Evolutionary conservation across 441 rosid species (phyloP).

Genomic region (Lepidium campestre): DNA sequence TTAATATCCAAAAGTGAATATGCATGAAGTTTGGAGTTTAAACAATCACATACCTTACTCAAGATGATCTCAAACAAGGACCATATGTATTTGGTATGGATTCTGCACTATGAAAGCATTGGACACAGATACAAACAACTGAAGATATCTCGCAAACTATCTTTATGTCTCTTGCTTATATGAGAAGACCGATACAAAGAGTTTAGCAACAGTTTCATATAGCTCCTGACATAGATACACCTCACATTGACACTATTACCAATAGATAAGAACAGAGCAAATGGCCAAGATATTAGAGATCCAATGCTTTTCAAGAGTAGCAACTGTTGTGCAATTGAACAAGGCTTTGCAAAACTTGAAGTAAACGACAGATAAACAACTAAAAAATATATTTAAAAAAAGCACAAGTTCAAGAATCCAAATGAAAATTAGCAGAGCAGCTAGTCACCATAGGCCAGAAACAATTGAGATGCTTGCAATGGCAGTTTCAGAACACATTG

Average conservation of each 20-base stretch:
- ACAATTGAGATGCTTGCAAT: conserved; percentile 16
- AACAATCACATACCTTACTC: conserved; percentile 4
- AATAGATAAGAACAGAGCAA: conserved; percentile 7
- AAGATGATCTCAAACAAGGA: conserved; percentile 6
- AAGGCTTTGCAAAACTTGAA: conserved; percentile 24
- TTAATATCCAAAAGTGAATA: neutral
- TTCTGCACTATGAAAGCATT: neutral
- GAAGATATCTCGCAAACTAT: neutral
- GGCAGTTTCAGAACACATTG: conserved; percentile 10
- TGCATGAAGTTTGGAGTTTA: neutral
- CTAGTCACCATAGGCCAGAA: conserved; percentile 16
- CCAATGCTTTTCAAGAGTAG: conserved; percentile 17
- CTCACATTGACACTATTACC: neutral
- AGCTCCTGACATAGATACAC: neutral
- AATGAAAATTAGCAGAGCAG: conserved; percentile 28
- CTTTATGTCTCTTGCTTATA: neutral
- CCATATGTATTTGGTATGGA: neutral
- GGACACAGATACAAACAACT: neutral
- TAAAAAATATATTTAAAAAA: neutral
- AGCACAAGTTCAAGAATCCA: conserved; percentile 27
- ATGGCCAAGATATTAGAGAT: conserved; percentile 12
- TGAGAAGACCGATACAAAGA: neutral
- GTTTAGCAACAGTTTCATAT: neutral
- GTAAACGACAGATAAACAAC: conserved; percentile 15
- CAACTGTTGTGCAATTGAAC: conserved; percentile 26